Percentiles rank a stretch among this genome's conserved stretches.
Conservation (phyloP, 805 yeast genomes). For the Nakazawaea laoshanensis region DNA sequence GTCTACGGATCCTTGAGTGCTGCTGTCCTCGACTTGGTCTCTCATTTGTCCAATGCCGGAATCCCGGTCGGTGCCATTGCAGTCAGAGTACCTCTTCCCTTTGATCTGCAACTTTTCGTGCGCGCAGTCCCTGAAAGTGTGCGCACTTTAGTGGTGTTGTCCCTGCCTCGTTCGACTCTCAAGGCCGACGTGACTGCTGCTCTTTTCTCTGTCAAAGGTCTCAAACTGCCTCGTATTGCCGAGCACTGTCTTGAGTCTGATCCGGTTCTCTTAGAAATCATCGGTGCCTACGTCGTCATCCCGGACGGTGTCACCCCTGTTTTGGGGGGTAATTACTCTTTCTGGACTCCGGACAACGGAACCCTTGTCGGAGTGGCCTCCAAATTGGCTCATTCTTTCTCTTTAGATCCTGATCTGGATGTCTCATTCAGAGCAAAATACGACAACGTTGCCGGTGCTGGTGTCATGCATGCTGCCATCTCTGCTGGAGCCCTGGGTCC, state of each 20-base stretch:
- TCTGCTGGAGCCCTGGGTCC: conserved; percentile 33
- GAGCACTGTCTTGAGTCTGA: conserved; percentile 45
- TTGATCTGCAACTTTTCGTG: conserved; percentile 55
- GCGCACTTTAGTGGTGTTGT: conserved; percentile 57
- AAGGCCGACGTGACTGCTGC: conserved; percentile 71
- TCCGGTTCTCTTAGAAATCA: conserved; percentile 49
- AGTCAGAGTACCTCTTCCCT: conserved; percentile 75
- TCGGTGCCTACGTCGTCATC: conserved; percentile 30
- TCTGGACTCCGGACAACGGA: conserved; percentile 67
- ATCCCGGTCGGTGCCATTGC: conserved; percentile 56
- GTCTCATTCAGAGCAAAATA: conserved; percentile 55
- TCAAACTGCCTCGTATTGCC: conserved; percentile 30
- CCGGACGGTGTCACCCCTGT: conserved; percentile 27
- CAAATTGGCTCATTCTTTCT: conserved; percentile 58
- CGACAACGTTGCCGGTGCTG: conserved; percentile 69
- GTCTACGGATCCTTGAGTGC: conserved; percentile 64
- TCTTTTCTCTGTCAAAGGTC: conserved; percentile 42
- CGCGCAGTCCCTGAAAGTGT: conserved; percentile 49
- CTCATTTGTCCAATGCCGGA: conserved; percentile 22
- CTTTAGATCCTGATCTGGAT: conserved; percentile 46
- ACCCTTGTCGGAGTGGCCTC: conserved; percentile 47
- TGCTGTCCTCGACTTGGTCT: conserved; percentile 38
- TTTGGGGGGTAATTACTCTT: conserved; percentile 37
- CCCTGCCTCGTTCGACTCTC: conserved; percentile 45
- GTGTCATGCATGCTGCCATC: conserved; percentile 64